Evolutionary conservation across 345 rosid genomes (phyloP).

Genomic region (Sisymbrium irio): DNA sequence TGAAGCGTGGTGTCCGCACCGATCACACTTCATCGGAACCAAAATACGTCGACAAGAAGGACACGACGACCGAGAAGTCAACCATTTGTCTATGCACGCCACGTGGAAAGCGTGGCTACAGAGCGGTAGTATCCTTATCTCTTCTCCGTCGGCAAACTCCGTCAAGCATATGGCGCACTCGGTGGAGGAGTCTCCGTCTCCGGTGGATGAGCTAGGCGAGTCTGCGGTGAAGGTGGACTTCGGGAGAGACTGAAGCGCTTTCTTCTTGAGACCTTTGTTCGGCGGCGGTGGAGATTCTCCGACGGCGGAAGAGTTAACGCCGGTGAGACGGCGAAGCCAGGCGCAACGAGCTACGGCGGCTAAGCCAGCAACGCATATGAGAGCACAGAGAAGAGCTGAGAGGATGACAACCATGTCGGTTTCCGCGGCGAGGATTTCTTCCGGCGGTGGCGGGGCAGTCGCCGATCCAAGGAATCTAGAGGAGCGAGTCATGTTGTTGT

Average conservation of each 20-base stretch:
- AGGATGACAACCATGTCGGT: constrained; percentile 65
- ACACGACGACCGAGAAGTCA: constrained; percentile 55
- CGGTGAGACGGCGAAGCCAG: constrained; percentile 49
- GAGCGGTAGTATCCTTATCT: constrained; percentile 51
- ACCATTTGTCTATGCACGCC: constrained; percentile 64
- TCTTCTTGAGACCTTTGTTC: constrained; percentile 74
- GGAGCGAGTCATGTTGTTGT: constrained; percentile 43
- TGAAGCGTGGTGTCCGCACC: constrained; percentile 31
- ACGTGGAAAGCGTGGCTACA: constrained; percentile 67
- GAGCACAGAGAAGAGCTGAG: constrained; percentile 72
- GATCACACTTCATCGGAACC: constrained; percentile 35
- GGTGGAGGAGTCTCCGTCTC: constrained; percentile 19
- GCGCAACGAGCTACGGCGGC: constrained; percentile 71
- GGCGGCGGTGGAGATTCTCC: constrained; percentile 34
- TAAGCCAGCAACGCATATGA: constrained; percentile 66
- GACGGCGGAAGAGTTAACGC: constrained; percentile 9
- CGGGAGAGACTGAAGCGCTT: constrained; percentile 60
- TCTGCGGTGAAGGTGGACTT: constrained; percentile 44
- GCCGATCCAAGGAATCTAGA: constrained; percentile 38
- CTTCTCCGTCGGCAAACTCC: constrained; percentile 55
- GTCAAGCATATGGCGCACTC: constrained; percentile 63
- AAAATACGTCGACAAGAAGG: constrained; percentile 67
- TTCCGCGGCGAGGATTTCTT: constrained; percentile 42
- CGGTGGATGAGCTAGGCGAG: constrained; percentile 6
- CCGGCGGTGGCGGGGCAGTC: constrained; percentile 41